Base-by-base conservation (phyloP, 2,329 filamentous ascomycete species). In the Cladosporium sp. region DNA sequence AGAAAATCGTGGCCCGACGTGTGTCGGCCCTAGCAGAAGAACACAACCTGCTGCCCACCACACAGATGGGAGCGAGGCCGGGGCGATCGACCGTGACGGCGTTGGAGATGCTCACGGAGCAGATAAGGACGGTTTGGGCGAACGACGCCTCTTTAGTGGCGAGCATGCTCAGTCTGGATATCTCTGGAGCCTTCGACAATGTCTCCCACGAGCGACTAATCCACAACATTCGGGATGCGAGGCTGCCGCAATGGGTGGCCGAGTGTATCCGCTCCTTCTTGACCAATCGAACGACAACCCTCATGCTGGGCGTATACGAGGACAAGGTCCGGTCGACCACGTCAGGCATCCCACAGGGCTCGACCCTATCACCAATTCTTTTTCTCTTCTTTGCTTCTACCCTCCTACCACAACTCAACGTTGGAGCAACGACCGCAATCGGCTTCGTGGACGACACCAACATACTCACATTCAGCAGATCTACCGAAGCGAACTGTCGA, bases 171-270 rank as follows among this genome's bases (percentile, higher is more conserved):
- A 58, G 72, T 3, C 70, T 78, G 1, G 70, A 78, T 66, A 66
- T 77, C 25, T 73, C 70, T 2, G 69, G 72, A 23, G 75, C 73
- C 16, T 78, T 76, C 63, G 63, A 70, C 54, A 68, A 78, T 18
- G 76, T 81, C 16, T 77, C 67, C 28, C 78, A 77, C 64, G 72
- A 77, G 51, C 64, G 75, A 68, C 64, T 78, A 36, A 48, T 78
- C 43, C 67, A 76, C 53, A 76, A 77, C 59, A 70, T 79, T 43
- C 71, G 70, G 67, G 68, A 68, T 26, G 64, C 72, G 68, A 67
- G 72, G 23, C 74, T 77, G 59, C 75, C 70, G 25, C 65, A 68
- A 36, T 48, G 26, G 3, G 30, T 71, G 14, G 57, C 69, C 16
- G 66, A 64, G 18, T 77, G 62, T 72, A 66, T 14, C 58, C 72